Evolutionary conservation across 345 rosid species (phyloP), one percentile per base, ranked within the genome.

Genomic region (Bruguiera gymnorhiza): DNA sequence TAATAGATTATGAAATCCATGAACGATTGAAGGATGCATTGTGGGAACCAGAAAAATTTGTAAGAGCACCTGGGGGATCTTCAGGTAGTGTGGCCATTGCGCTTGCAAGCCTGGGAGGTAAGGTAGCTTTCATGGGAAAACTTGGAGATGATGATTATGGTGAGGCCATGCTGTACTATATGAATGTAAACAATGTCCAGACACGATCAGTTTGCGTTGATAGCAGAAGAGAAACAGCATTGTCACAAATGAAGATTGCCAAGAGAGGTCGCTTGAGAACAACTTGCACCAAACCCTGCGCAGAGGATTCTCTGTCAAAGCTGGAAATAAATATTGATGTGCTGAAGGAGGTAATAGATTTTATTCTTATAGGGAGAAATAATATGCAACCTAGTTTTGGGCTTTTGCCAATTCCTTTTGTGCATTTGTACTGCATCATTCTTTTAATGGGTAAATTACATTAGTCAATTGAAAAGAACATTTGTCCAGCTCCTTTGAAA

Each of bases 61-160:
- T 84, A 8, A 70, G 96, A 62, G 90, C 96, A 24, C 97, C 98
- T 1, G 97, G 97, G 36, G 97, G 98, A 67, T 89, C 86, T 58
- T 86, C 92, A 26, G 96, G 89, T 32, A 81, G 89, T 75, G 96
- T 88, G 55, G 97, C 97, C 5, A 63, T 85, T 75, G 96, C 96
- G 69, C 96, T 93, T 66, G 94, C 96, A 48, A 84, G 71, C 72
- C 76, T 90, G 67, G 97, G 96, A 61, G 97, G 96, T 78, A 89
- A 87, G 66, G 98, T 84, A 83, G 92, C 97, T 63, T 84, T 93
- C 63, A 91, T 93, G 97, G 97, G 97, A 11, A 93, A 93, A 70
- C 86, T 91, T 16, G 98, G 98, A 27, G 87, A 86, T 70, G 97
- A 93, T 75, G 90, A 86, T 21, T 87, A 60, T 68, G 98, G 97